Evolutionary conservation across 2,329 filamentous ascomycete genomes (phyloP).

Genomic region (Sporothrix sp.): DNA sequence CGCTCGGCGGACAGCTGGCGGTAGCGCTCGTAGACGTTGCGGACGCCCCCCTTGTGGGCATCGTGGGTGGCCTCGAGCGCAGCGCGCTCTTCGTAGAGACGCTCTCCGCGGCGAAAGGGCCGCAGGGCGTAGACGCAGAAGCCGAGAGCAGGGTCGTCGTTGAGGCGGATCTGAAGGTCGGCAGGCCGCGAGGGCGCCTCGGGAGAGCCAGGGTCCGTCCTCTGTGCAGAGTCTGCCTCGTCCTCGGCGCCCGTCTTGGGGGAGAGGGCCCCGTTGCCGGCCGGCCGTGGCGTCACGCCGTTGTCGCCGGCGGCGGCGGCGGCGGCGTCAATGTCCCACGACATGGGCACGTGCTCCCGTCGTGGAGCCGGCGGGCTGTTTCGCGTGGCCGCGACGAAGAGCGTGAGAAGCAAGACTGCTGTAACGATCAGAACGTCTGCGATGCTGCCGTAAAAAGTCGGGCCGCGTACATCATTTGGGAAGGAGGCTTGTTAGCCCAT

Average conservation of each 20-base stretch:
- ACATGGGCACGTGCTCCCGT: background rate
- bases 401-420: background rate
- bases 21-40: conserved; percentile 15
- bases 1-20: background rate
- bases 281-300: background rate
- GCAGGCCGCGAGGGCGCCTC: background rate
- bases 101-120: conserved; percentile 18
- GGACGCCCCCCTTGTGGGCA: conserved; percentile 11
- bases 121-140: conserved; percentile 25
- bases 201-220: too few relatives aligned
- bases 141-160: conserved; percentile 19
- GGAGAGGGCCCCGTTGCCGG: background rate
- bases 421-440: too few relatives aligned
- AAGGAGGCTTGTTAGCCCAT: background rate
- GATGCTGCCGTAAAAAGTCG: background rate
- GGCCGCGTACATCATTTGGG: background rate
- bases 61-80: conserved; percentile 19
- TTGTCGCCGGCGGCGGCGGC: background rate
- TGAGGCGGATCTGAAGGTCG: conserved; percentile 15
- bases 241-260: background rate
- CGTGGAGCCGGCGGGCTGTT: too few relatives aligned
- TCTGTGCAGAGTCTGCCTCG: background rate
- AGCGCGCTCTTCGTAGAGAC: conserved; percentile 22
- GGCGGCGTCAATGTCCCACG: background rate
- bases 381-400: background rate